Percentiles rank a stretch among this genome's conserved stretches.
Evolutionary conservation across 1,139 yeast species (phyloP).

Genomic region (Starmera stellimalicola): DNA sequence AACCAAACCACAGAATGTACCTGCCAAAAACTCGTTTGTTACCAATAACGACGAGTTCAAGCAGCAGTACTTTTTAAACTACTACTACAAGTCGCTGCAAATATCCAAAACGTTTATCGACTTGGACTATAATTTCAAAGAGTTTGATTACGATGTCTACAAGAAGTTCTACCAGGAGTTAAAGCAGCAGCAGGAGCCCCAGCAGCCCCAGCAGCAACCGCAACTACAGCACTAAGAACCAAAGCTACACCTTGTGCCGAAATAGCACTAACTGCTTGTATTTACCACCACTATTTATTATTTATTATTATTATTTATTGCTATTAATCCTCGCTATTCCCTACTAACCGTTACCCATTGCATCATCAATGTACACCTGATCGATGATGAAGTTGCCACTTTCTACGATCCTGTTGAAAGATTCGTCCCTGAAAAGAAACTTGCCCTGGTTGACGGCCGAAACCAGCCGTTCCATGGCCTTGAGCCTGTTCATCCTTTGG

Average conservation of each 20-base stretch:
- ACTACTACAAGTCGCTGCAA: conserved; percentile 54
- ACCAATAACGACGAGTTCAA: conserved; percentile 6
- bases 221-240: background rate
- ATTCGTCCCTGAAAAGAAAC: conserved; percentile 23
- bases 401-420: conserved; percentile 20
- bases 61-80: conserved; percentile 22
- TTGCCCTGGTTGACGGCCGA: conserved; percentile 19
- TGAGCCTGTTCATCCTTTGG: conserved; percentile 21
- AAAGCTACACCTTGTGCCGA: background rate
- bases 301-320: no score
- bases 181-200: conserved; percentile 12
- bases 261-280: no score
- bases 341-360: background rate
- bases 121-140: conserved; percentile 52
- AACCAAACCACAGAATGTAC: conserved; percentile 2
- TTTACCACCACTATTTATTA: no score
- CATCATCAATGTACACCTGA: conserved; percentile 4
- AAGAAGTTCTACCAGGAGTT: conserved; percentile 35
- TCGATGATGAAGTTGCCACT: conserved; percentile 18
- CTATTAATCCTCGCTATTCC: no score
- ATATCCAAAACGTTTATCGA: conserved; percentile 53
- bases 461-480: conserved; percentile 28
- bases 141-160: conserved; percentile 44
- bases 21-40: conserved; percentile 5
- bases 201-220: background rate